phyloP scores from a whole-genome alignment of 352 stramenopile genomes.

The Saprolegnia diclina region DNA sequence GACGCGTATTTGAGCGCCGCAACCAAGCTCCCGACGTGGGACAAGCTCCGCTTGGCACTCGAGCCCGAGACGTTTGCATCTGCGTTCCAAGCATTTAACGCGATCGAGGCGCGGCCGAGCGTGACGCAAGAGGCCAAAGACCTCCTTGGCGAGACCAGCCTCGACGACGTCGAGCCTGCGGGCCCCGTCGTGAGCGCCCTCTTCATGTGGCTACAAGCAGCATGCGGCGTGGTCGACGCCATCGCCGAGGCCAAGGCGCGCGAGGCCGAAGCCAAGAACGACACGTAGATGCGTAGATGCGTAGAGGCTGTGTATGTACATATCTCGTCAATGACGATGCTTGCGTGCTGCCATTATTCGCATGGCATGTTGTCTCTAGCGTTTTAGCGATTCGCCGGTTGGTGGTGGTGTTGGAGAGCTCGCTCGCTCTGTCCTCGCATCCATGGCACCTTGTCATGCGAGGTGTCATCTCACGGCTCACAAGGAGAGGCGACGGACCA shows the following conservation, averaged over 20 bases:
- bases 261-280: conserved; percentile 8
- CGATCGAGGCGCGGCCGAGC: conserved; percentile 17
- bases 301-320: not conserved
- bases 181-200: conserved; percentile 45
- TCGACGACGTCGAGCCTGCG: conserved; percentile 45
- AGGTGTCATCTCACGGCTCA: too few relatives aligned
- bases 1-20: conserved; percentile 42
- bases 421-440: not conserved
- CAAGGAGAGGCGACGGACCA: too few relatives aligned
- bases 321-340: not conserved
- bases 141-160: conserved; percentile 38
- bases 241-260: conserved; percentile 28
- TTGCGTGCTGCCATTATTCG: not conserved
- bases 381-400: not conserved
- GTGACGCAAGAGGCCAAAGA: conserved; percentile 37
- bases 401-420: not conserved
- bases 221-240: conserved; percentile 47
- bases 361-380: not conserved
- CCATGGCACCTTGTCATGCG: too few relatives aligned
- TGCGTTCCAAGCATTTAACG: conserved; percentile 33
- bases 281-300: not conserved
- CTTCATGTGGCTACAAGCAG: conserved; percentile 49
- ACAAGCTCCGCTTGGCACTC: conserved; percentile 50
- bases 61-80: conserved; percentile 35
- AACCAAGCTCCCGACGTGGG: conserved; percentile 54